Base-by-base conservation (phyloP, 2,329 filamentous ascomycete species). In the Trichoderma simmonsii region DNA sequence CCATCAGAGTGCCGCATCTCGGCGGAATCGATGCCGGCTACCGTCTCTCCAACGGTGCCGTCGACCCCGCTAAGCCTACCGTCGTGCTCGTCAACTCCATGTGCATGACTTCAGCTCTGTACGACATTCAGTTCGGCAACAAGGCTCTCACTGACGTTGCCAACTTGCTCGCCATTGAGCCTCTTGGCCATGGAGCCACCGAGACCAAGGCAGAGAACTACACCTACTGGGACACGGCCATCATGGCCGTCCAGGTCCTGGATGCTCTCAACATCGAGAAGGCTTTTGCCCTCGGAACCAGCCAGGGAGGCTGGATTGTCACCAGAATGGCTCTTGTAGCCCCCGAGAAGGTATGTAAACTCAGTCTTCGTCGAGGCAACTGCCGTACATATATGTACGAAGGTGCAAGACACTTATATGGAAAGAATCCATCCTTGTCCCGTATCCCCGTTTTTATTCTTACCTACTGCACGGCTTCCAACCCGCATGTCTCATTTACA, bases 201-300 rank as follows among this genome's bases (percentile, higher is more conserved):
- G 79, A 77, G 70, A 81, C 77, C 70, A 69, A 77, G n/a, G 75
- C 76, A 0, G 85, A 86, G 75, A 83, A 86, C 72, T 88, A 86
- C 75, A 88, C 85, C 2, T 87, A 87, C 79, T 88, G 86, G 86
- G 86, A 88, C 76, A 80, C 85, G 3, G 86, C 86, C 59, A 79
- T 82, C 72, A 85, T 90, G 85, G 84, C 84, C 12, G 78, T 88
- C 9, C 87, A 90, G 79, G 86, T 87, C 1, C 81, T 90, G 82
- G 84, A 88, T 51, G 81, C 81, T 6, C 80, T 88, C 3, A 81
- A 81, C 2, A 81, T 88, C 30, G 66, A 80, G 21, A 84, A 84
- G 79, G 85, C 84, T 0, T 88, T 86, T 73, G 82, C 83, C 1
- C 77, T 87, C 9, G 86, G 86, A 21, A 87, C 85, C 9, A 86